Evolutionary conservation across 169 alveolate genomes (phyloP).

Genomic region (Besnoitia besnoiti): DNA sequence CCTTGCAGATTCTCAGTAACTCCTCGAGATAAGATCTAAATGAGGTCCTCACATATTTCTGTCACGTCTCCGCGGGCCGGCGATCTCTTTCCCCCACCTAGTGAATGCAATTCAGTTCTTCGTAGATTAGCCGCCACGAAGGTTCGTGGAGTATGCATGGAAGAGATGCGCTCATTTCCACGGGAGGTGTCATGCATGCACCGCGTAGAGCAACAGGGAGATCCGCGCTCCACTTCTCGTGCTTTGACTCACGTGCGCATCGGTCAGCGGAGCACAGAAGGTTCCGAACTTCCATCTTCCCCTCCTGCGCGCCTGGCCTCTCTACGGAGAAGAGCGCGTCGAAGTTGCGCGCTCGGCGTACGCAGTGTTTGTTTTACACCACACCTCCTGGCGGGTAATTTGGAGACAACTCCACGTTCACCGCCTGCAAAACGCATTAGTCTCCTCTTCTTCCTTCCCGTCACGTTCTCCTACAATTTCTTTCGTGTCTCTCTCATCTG

Average conservation of each 20-base stretch:
- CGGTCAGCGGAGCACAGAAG: slow-evolving; percentile 1
- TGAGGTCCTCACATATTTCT: no score
- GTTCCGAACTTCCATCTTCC: background rate
- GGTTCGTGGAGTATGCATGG: background rate
- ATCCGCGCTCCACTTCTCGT: slow-evolving; percentile 11
- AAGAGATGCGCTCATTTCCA: background rate
- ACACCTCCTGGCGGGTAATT: background rate
- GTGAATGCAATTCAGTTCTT: no score
- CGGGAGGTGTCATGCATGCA: slow-evolving; percentile 1
- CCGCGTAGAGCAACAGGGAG: background rate
- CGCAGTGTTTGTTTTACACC: background rate
- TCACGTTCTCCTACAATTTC: background rate
- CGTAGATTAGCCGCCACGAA: background rate
- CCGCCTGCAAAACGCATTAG: background rate
- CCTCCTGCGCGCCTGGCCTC: slow-evolving; percentile 11
- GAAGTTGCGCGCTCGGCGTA: background rate
- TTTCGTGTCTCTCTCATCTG: background rate
- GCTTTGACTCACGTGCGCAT: background rate
- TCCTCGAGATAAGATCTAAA: no score
- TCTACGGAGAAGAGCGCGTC: background rate
- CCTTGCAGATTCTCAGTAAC: no score
- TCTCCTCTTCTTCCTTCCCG: background rate
- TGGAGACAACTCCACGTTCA: background rate
- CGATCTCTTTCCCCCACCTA: no score
- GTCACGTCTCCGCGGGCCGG: no score